These are phyloP conservation scores for Cercospora sojina DNA, from an alignment of 2,329 filamentous ascomycete species.

Conservation along the genomic window DNA sequence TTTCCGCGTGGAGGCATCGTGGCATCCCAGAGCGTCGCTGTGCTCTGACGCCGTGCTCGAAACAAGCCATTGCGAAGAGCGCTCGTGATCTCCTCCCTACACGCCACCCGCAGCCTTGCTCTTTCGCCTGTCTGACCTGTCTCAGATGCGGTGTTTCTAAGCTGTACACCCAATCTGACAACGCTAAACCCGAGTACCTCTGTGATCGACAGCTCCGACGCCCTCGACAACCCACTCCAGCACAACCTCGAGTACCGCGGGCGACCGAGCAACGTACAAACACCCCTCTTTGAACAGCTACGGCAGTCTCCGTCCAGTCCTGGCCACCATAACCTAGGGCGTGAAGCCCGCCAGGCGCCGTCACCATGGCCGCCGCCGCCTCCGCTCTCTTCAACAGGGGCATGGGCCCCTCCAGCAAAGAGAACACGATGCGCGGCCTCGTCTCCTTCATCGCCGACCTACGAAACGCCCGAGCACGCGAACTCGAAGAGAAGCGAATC, in stretches of 20 bases:
- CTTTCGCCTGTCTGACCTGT: background rate
- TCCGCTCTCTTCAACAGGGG: conserved; percentile 40
- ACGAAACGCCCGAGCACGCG: conserved; percentile 88
- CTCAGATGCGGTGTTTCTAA: background rate
- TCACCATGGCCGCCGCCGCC: conserved; percentile 37
- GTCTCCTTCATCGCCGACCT: conserved; percentile 98
- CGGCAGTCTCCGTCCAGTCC: background rate
- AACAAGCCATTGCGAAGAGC: background rate
- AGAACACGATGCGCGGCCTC: conserved; percentile 59
- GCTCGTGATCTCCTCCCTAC: background rate
- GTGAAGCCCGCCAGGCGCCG: conserved; percentile 26
- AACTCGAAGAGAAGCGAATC: conserved; percentile 97
- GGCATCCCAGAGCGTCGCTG: background rate
- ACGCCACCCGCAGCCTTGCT: background rate
- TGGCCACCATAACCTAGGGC: conserved; percentile 18
- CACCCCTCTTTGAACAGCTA: background rate
- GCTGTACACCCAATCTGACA: background rate
- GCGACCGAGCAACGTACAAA: background rate
- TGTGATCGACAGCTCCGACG: conserved; percentile 11
- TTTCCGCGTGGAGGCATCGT: background rate
- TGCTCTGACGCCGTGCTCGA: background rate
- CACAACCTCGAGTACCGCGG: background rate
- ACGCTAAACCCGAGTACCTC: background rate
- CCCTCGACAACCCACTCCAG: background rate
- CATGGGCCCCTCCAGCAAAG: conserved; percentile 35